Percentiles rank a stretch among this genome's conserved stretches.
phyloP scores from a whole-genome alignment of 2,329 filamentous ascomycete species.

The Aspergillus texensis region DNA sequence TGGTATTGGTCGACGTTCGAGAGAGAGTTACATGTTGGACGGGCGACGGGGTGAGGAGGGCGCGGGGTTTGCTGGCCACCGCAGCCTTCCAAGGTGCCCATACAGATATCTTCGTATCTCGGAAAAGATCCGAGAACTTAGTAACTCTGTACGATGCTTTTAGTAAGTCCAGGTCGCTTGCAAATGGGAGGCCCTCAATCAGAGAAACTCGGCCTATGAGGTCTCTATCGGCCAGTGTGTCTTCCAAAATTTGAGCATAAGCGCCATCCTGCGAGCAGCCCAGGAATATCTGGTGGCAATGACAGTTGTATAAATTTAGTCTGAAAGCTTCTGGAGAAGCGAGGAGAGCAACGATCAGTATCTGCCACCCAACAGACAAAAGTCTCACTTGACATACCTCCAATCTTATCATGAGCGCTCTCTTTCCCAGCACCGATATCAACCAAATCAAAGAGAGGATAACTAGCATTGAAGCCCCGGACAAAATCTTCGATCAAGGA shows the following conservation, averaged over 20 bases:
- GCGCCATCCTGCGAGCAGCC: constrained; percentile 61
- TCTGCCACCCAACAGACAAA: constrained; percentile 3
- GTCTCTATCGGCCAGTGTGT: constrained; percentile 49
- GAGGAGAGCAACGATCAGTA: constrained; percentile 26
- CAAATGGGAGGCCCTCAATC: constrained; percentile 60
- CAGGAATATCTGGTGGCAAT: constrained; percentile 63
- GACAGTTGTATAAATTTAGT: constrained; percentile 58
- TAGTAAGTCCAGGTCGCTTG: constrained; percentile 53
- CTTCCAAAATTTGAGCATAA: constrained; percentile 57
- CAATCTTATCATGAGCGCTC: constrained; percentile 52
- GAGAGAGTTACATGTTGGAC: constrained; percentile 35
- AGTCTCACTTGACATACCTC: constrained; percentile 39
- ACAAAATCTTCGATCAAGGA: constrained; percentile 54
- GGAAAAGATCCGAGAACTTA: constrained; percentile 57
- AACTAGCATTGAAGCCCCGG: constrained; percentile 57
- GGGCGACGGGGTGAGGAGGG: constrained; percentile 40
- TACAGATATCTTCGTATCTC: constrained; percentile 53
- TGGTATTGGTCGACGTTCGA: constrained; percentile 44
- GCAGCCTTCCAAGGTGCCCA: constrained; percentile 38
- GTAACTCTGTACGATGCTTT: constrained; percentile 52
- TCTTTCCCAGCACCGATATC: constrained; percentile 51
- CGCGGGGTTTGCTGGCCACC: constrained; percentile 30
- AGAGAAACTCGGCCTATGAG: constrained; percentile 55
- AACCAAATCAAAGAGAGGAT: constrained; percentile 54
- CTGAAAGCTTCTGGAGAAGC: constrained; percentile 54